A percentile compares a stretch with the other conserved stretches of the same genome.
phyloP scores from a whole-genome alignment of 257 asterid species.

The Capsicum pubescens region DNA sequence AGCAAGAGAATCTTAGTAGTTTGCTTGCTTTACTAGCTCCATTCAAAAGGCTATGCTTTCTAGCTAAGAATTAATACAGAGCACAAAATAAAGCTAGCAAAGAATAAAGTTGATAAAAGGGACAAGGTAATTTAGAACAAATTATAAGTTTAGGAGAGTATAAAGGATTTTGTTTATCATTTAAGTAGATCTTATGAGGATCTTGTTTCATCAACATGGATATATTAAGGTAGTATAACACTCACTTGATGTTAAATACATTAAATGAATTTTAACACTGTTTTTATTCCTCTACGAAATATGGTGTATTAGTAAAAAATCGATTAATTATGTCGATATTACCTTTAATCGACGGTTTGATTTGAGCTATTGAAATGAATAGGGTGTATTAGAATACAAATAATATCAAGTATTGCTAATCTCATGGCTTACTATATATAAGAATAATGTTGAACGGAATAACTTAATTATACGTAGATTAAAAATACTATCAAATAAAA shows the following conservation, averaged over 20 bases:
- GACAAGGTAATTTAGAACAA: neutral
- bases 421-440: no score
- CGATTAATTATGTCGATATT: no score
- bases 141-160: neutral
- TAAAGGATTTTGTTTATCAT: neutral
- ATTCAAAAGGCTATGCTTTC: slow-evolving; percentile 31
- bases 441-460: no score
- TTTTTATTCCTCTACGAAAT: neutral
- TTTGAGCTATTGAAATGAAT: no score
- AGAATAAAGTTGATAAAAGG: slow-evolving; percentile 39
- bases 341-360: no score
- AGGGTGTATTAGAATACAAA: no score
- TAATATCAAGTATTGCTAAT: no score
- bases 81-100: slow-evolving; percentile 30
- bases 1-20: slow-evolving; percentile 31
- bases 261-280: neutral
- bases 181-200: neutral
- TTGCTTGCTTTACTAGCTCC: slow-evolving; percentile 28
- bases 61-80: slow-evolving; percentile 25
- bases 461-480: no score
- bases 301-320: no score
- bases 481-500: no score
- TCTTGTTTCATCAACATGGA: neutral
- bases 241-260: neutral
- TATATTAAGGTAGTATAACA: neutral